phyloP scores from a whole-genome alignment of 1,284 basidiomycete species.

The Pyrrhoderma noxium region DNA sequence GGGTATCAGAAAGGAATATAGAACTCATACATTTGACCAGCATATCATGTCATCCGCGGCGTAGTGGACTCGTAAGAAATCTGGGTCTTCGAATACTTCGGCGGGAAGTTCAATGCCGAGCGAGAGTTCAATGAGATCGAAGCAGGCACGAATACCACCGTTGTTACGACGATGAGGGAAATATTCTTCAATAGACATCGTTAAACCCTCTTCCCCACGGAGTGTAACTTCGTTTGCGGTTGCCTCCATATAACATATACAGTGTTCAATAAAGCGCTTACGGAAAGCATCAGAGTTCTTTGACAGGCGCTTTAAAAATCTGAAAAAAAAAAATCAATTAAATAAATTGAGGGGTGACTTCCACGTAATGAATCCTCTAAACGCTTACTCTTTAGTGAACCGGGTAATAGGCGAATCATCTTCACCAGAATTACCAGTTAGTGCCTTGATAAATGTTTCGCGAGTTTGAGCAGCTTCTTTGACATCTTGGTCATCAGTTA shows the following conservation, averaged over 20 bases:
- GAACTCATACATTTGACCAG: conserved; percentile 7
- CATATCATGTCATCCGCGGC: conserved; percentile 11
- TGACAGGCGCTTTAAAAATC: conserved; percentile 4
- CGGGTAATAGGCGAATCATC: conserved; percentile 39
- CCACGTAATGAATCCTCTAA: too few species aligned
- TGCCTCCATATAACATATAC: conserved; percentile 1
- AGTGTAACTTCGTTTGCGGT: not conserved
- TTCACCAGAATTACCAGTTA: conserved; percentile 46
- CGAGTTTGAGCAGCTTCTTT: conserved; percentile 35
- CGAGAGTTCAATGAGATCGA: conserved; percentile 14
- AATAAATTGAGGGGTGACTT: not conserved
- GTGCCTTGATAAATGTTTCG: conserved; percentile 44
- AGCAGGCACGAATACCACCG: conserved; percentile 10
- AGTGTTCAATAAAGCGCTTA: conserved; percentile 8
- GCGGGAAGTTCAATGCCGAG: conserved; percentile 16
- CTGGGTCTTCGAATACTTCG: conserved; percentile 13
- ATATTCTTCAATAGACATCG: conserved; percentile 28
- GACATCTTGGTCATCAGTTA: conserved; percentile 58
- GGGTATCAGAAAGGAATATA: conserved; percentile 1
- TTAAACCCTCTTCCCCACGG: not conserved
- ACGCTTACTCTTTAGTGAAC: conserved; percentile 7
- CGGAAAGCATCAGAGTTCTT: not conserved
- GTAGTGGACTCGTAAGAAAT: conserved; percentile 1
- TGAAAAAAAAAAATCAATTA: not conserved
- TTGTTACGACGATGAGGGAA: conserved; percentile 11